phyloP scores from a whole-genome alignment of 495 filamentous ascomycete genomes.

The Friedmanniomyces simplex region DNA sequence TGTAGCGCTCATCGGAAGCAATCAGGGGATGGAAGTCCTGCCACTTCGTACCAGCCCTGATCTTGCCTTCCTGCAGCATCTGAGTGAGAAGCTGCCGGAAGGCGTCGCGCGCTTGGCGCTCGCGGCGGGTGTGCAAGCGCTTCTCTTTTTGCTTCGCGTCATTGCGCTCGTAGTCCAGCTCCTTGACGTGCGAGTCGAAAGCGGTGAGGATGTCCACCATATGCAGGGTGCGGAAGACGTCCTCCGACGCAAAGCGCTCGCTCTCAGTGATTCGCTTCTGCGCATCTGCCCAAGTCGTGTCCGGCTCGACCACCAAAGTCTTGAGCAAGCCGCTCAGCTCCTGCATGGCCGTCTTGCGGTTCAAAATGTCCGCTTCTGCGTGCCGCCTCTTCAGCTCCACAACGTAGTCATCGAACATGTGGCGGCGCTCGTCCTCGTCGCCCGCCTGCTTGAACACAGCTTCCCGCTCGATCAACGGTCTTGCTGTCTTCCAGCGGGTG shows the following conservation, averaged over 20 bases:
- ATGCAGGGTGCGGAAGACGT: conserved; percentile 78
- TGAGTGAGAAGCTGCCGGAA: conserved; percentile 66
- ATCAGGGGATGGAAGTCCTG: conserved; percentile 68
- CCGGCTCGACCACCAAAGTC: conserved; percentile 78
- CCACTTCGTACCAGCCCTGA: conserved; percentile 89
- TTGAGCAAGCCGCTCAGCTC: conserved; percentile 72
- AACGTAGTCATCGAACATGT: conserved; percentile 92
- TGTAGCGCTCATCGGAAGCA: conserved; percentile 72
- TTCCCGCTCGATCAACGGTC: conserved; percentile 89
- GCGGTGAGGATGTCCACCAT: conserved; percentile 85
- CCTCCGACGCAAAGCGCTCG: conserved; percentile 69
- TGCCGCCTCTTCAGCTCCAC: conserved; percentile 69
- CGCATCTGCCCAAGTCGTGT: conserved; percentile 90
- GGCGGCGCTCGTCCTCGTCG: conserved; percentile 78
- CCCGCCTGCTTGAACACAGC: conserved; percentile 87
- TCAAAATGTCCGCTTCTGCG: conserved; percentile 57
- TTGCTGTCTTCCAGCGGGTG: conserved; percentile 93
- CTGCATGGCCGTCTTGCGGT: conserved; percentile 73
- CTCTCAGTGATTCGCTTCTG: conserved; percentile 70
- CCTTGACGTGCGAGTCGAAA: conserved; percentile 91
- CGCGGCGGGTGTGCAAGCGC: conserved; percentile 63
- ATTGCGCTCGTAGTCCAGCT: conserved; percentile 79
- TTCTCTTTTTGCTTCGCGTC: conserved; percentile 81
- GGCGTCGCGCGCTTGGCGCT: conserved; percentile 73
- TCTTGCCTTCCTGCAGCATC: conserved; percentile 62